Conservation (phyloP, 139 green algal species). For the Chlorella sp. region DNA sequence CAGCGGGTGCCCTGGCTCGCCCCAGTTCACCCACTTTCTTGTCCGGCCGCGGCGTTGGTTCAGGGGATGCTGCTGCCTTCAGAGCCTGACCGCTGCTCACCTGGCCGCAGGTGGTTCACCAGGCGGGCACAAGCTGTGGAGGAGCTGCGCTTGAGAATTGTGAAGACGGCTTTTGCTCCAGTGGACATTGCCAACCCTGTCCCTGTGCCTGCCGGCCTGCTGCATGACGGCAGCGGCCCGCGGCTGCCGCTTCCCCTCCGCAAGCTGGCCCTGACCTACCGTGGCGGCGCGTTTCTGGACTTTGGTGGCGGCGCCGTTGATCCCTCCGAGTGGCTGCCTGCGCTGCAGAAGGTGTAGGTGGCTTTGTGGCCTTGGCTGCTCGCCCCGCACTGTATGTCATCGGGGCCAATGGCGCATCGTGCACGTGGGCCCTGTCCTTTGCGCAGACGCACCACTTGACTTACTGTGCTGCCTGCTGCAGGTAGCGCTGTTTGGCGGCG, state of each 20-base stretch:
- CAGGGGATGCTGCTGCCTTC: too few species aligned
- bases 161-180: neutral
- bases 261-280: neutral
- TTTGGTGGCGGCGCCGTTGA: neutral
- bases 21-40: too few species aligned
- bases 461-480: too few species aligned
- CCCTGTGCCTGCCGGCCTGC: neutral
- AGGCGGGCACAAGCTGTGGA: neutral
- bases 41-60: too few species aligned
- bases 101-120: neutral
- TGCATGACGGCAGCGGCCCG: neutral
- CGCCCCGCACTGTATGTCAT: too few species aligned
- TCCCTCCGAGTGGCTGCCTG: neutral
- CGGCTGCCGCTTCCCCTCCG: neutral
- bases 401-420: too few species aligned
- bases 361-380: too few species aligned
- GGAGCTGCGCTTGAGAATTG: neutral
- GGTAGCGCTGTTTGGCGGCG: neutral
- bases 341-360: conserved; percentile 6
- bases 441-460: too few species aligned
- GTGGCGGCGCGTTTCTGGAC: neutral
- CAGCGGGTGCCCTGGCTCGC: too few species aligned
- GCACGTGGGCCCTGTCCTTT: too few species aligned
- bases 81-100: too few species aligned
- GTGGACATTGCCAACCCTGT: neutral